Conservation (phyloP, 208 protist genomes). For the Leishmania arabica region DNA sequence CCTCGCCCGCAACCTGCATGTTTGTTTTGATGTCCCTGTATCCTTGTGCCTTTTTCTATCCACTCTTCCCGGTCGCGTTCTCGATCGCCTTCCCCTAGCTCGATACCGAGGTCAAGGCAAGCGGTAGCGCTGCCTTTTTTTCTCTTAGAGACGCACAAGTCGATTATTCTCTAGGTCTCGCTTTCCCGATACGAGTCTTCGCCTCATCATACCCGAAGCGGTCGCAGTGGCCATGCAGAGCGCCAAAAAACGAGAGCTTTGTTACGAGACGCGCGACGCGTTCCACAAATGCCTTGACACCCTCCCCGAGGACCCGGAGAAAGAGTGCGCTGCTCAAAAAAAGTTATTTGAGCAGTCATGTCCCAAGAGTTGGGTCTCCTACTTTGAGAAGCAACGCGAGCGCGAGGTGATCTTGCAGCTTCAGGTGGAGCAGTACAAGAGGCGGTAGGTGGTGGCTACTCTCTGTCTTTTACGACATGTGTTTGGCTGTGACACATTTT, state of each 20-base stretch:
- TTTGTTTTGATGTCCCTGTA: background rate
- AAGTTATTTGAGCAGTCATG: slow-evolving; percentile 59
- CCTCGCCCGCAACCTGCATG: background rate
- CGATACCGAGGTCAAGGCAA: background rate
- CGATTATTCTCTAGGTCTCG: background rate
- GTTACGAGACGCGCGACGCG: slow-evolving; percentile 72
- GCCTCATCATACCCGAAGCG: background rate
- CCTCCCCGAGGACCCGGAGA: slow-evolving; percentile 64
- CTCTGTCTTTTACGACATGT: slow-evolving; percentile 1
- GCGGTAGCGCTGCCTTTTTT: background rate
- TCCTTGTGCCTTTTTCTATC: background rate
- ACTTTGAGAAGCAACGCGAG: slow-evolving; percentile 87
- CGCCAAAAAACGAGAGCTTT: slow-evolving; percentile 75
- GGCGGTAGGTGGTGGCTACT: slow-evolving; percentile 11
- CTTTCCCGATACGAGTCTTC: background rate
- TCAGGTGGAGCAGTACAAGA: slow-evolving; percentile 71
- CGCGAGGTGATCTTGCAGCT: slow-evolving; percentile 81
- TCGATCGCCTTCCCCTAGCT: background rate
- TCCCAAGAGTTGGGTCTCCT: slow-evolving; percentile 73
- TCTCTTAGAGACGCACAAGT: background rate
- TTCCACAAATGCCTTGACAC: slow-evolving; percentile 84
- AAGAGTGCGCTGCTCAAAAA: slow-evolving; percentile 52
- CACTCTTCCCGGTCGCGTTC: background rate
- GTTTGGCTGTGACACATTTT: slow-evolving; percentile 2
- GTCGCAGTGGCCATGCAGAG: slow-evolving; percentile 51